Percentiles rank a stretch among this genome's conserved stretches.
These are phyloP conservation scores for Golovinomyces cichoracearum DNA, from an alignment of 2,329 filamentous ascomycete genomes.

Conservation along the genomic window DNA sequence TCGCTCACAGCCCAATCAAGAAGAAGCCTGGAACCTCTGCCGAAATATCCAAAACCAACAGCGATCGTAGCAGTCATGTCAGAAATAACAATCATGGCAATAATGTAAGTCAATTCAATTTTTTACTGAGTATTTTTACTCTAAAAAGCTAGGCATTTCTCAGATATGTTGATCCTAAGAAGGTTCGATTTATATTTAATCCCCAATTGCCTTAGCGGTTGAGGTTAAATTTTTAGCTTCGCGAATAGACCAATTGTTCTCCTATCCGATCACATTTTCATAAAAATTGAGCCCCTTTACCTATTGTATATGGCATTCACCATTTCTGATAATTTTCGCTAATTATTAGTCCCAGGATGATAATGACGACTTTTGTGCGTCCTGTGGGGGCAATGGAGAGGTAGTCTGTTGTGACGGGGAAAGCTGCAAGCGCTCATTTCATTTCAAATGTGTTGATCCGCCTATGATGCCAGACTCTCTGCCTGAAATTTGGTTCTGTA, in stretches of 20 bases:
- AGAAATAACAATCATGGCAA: conserved; percentile 21
- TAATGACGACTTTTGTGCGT: conserved; percentile 73
- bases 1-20: conserved; percentile 37
- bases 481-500: conserved; percentile 67
- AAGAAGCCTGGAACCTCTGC: conserved; percentile 40
- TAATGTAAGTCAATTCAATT: conserved; percentile 22
- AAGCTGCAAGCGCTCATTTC: conserved; percentile 69
- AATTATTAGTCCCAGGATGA: conserved; percentile 26
- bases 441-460: conserved; percentile 69
- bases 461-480: conserved; percentile 30
- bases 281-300: no score
- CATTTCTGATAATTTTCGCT: conserved; percentile 5
- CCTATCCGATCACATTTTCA: no score
- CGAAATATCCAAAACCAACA: conserved; percentile 38
- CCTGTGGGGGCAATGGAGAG: conserved; percentile 60
- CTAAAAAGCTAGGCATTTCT: no score
- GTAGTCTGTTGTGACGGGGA: conserved; percentile 91
- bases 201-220: no score
- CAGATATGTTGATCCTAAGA: no score
- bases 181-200: no score
- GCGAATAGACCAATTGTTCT: no score
- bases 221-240: no score
- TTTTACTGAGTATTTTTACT: no score
- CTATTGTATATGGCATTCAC: no score
- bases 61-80: conserved; percentile 36